Conservation (phyloP, 352 stramenopile genomes). For the Phytopythium litorale region DNA sequence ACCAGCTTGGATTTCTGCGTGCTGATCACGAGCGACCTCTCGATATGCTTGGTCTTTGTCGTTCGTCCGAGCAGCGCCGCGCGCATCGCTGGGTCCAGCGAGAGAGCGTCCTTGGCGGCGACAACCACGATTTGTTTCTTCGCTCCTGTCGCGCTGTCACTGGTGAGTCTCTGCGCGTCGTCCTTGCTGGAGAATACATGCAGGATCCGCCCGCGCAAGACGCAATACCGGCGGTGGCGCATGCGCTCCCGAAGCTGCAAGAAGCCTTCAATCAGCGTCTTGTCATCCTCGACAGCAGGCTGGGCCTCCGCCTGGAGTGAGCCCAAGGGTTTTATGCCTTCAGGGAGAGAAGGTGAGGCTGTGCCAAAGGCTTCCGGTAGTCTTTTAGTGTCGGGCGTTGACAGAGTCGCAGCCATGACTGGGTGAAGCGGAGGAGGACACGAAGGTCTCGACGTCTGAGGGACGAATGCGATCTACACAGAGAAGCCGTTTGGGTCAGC, state of each 20-base stretch:
- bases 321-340: not conserved
- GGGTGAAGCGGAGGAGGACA: not conserved
- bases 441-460: not conserved
- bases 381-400: not conserved
- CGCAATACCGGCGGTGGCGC: constrained; percentile 62
- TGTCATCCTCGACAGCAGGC: not conserved
- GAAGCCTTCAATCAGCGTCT: constrained; percentile 47
- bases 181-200: constrained; percentile 62
- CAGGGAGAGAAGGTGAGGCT: not conserved
- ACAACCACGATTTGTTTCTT: constrained; percentile 65
- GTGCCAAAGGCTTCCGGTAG: not conserved
- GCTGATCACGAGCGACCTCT: constrained; percentile 64
- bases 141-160: constrained; percentile 7
- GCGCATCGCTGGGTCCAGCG: constrained; percentile 53
- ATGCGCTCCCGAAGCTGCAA: constrained; percentile 55
- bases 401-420: not conserved
- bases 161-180: constrained; percentile 16
- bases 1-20: constrained; percentile 72
- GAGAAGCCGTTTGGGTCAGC: not conserved
- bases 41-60: constrained; percentile 20
- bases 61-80: constrained; percentile 36
- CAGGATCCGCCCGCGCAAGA: constrained; percentile 50
- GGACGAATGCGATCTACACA: not conserved
- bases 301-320: not conserved
- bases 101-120: constrained; percentile 54